Percentiles rank a stretch among this genome's conserved stretches.
phyloP scores from a whole-genome alignment of 345 rosid species.

The Clarkia xantiana region DNA sequence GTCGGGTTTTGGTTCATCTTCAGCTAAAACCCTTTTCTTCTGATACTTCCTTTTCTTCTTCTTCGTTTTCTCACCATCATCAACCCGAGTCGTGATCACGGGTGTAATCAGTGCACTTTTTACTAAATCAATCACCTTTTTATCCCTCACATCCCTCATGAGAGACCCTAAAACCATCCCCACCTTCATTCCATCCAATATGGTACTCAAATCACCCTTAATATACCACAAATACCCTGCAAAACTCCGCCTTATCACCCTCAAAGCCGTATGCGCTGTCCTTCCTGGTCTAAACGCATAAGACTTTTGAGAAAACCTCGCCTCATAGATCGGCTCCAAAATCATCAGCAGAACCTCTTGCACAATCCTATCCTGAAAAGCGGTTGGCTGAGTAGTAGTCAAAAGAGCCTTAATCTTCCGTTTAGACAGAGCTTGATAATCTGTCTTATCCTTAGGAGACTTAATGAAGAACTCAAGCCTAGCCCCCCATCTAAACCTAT shows the following conservation, averaged over 20 bases:
- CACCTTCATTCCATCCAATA: conserved; percentile 87
- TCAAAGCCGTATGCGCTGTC: conserved; percentile 66
- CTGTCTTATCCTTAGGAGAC: conserved; percentile 80
- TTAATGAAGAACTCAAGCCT: conserved; percentile 73
- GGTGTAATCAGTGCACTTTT: conserved; percentile 72
- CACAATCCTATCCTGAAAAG: conserved; percentile 90
- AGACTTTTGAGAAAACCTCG: conserved; percentile 77
- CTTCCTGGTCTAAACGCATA: conserved; percentile 90
- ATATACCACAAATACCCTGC: conserved; percentile 91
- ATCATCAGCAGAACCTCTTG: conserved; percentile 85
- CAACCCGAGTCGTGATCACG: conserved; percentile 43
- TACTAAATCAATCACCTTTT: conserved; percentile 80
- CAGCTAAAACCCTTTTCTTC: conserved; percentile 86
- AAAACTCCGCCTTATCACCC: conserved; percentile 81
- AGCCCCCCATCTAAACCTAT: conserved; percentile 90
- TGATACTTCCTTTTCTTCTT: conserved; percentile 77
- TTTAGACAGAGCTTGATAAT: conserved; percentile 75
- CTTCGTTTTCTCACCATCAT: conserved; percentile 54
- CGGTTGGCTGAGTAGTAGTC: conserved; percentile 75
- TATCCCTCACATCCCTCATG: conserved; percentile 92
- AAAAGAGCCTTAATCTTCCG: conserved; percentile 81
- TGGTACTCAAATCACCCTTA: conserved; percentile 79
- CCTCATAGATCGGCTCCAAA: conserved; percentile 72
- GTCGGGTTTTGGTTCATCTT: conserved; percentile 96
- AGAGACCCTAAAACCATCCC: conserved; percentile 69